Base-by-base conservation (phyloP, 2,329 filamentous ascomycete genomes). In the Chrysoporthe deuterocubensis region DNA sequence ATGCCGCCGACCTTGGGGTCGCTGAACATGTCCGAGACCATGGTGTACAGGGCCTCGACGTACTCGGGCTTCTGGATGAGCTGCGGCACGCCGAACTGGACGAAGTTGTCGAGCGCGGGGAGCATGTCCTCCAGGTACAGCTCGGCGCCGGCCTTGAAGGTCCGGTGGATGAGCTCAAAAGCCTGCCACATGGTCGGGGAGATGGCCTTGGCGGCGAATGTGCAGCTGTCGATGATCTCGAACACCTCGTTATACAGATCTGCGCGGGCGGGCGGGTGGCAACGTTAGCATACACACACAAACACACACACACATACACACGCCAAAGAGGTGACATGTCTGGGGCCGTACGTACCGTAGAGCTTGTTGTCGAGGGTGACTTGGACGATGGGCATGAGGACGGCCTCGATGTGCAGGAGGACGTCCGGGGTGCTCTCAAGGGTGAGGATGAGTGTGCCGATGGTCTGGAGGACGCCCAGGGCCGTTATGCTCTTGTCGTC, bases 401-500 rank as follows among this genome's bases (percentile, higher is more conserved):
- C 94, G 26, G 93, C 93, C 80, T 99, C 96, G 66, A 99, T 92
- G 76, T 97, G 95, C 60, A 96, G 83, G 14, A 99, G 87, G 21
- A 99, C 95, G 76, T 98, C 96, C 0, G 96, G 96, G 0, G 95
- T 97, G 82, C 94, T 97, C 83, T 99, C 96, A 9, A 99, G 85
- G 0, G 96, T 99, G 52, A 99, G 87, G 70, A 99, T 99, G 9
- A 99, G 87, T 9, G 96, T 99, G 44, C 96, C 96, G 71, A 99
- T 99, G 9, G 96, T 99, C 81, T 99, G 96, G 74, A 99, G 80
- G 63, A 99, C 96, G 78, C 96, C 96, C 44, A 99, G 85, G 14
- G 96, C 96, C 6, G 96, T 98, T 67, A 99, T 98, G 77, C 94
- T 97, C 88, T 99, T 99, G 81, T 99, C 96, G 75, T 99, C 96